phyloP scores from a whole-genome alignment of 1,284 basidiomycete genomes.

The Dichomitus squalens region DNA sequence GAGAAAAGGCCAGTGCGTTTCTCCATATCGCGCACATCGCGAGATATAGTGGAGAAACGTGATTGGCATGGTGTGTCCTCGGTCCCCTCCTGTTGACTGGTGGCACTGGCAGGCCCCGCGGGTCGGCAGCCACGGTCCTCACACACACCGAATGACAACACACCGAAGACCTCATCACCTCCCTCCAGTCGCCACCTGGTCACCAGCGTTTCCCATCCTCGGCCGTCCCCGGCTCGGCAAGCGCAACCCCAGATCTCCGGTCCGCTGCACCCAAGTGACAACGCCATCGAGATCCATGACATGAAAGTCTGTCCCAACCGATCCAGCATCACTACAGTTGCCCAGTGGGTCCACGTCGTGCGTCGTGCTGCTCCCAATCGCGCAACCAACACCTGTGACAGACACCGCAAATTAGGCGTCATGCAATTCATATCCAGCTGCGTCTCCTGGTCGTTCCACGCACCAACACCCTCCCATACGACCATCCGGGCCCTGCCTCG shows the following conservation, averaged over 20 bases:
- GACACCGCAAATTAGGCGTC: neutral
- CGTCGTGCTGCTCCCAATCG: neutral
- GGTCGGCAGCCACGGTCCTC: constrained; percentile 14
- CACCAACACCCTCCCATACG: neutral
- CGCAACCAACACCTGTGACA: neutral
- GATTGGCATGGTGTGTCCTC: constrained; percentile 18
- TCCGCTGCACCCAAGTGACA: neutral
- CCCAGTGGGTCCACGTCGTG: constrained; percentile 9
- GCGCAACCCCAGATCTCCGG: constrained; percentile 6
- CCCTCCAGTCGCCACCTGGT: neutral
- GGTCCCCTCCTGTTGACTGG: neutral
- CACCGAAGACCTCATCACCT: constrained; percentile 6
- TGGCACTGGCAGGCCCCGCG: neutral
- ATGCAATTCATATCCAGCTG: neutral
- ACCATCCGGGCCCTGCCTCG: no score
- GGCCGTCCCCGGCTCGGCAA: constrained; percentile 6
- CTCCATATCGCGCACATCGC: constrained; percentile 8
- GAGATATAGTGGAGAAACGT: constrained; percentile 17
- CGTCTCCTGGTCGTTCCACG: neutral
- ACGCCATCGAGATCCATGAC: constrained; percentile 5
- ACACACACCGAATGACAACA: constrained; percentile 16
- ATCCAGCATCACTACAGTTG: neutral
- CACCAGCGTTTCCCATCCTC: neutral
- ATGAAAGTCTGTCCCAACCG: neutral
- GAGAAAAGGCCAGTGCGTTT: constrained; percentile 6